These are phyloP conservation scores for Marchantia paleacea DNA, from an alignment of 225 moss, liverwort and hornwort species.

Conservation along the genomic window DNA sequence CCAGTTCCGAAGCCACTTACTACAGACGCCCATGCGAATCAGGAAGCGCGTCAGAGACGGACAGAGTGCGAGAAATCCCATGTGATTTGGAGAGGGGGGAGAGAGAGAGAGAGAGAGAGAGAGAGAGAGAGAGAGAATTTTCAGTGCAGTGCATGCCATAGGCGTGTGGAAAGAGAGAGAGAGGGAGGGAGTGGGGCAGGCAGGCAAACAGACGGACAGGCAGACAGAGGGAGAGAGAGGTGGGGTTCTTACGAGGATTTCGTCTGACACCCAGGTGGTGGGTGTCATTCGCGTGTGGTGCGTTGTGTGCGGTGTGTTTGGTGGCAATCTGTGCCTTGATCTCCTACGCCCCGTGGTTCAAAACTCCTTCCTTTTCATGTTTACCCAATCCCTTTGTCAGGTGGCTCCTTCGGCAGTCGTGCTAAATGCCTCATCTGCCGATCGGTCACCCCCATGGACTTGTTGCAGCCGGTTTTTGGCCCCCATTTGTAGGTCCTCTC, in stretches of 20 bases:
- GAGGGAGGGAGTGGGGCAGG: not conserved
- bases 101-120: not conserved
- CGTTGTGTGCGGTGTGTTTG: conserved; percentile 27
- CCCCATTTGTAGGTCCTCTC: conserved; percentile 22
- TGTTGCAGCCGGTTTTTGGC: conserved; percentile 16
- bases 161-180: not conserved
- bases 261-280: conserved; percentile 23
- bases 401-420: conserved; percentile 31
- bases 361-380: conserved; percentile 12
- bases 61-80: not conserved
- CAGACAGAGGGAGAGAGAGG: not conserved
- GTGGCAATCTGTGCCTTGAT: conserved; percentile 16
- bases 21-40: not conserved
- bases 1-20: not conserved
- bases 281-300: conserved; percentile 24
- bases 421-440: conserved; percentile 7
- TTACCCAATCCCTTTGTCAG: conserved; percentile 19
- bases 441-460: conserved; percentile 5
- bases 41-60: not conserved
- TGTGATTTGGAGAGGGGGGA: not conserved
- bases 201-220: too few relatives aligned
- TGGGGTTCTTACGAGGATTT: conserved; percentile 21
- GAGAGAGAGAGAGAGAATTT: not conserved
- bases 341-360: conserved; percentile 20
- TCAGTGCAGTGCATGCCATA: not conserved